A percentile compares a stretch with the other conserved stretches of the same genome.
These are phyloP conservation scores for Triticum timopheevii DNA, from an alignment of 176 grass and related monocot species.

Conservation along the genomic window DNA sequence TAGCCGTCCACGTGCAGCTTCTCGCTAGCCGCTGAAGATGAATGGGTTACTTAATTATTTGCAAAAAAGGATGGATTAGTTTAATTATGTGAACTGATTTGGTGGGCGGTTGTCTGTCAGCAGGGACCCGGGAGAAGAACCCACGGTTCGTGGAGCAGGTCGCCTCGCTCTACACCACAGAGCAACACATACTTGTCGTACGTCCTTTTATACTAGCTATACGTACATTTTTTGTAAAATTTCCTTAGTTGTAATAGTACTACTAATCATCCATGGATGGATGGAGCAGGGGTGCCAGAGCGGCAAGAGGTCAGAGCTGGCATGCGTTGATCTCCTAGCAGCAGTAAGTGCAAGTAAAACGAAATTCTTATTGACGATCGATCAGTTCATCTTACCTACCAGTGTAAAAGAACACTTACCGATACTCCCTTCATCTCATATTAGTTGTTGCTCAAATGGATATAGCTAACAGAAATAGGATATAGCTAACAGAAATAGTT, in stretches of 20 bases:
- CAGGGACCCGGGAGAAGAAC: conserved; percentile 72
- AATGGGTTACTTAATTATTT: background rate
- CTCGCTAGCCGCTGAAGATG: no score
- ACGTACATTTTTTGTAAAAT: background rate
- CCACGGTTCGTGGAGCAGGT: conserved; percentile 58
- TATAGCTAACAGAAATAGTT: no score
- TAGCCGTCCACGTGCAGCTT: background rate
- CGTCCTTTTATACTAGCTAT: background rate
- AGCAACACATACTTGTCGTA: conserved; percentile 66
- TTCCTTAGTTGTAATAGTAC: background rate
- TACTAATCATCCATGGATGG: no score
- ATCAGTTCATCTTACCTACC: no score
- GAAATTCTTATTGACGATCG: no score
- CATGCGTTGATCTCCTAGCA: conserved; percentile 54
- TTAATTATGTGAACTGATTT: background rate
- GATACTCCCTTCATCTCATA: no score
- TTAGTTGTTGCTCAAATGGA: no score
- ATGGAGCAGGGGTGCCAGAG: conserved; percentile 55
- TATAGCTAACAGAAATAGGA: no score
- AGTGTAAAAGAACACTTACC: no score
- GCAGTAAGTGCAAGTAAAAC: background rate
- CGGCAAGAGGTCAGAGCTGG: conserved; percentile 64
- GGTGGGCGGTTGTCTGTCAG: background rate
- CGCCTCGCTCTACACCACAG: conserved; percentile 44
- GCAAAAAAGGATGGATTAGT: background rate